These are phyloP conservation scores for Chlorella sp. DNA, from an alignment of 139 green algal species.

Conservation along the genomic window DNA sequence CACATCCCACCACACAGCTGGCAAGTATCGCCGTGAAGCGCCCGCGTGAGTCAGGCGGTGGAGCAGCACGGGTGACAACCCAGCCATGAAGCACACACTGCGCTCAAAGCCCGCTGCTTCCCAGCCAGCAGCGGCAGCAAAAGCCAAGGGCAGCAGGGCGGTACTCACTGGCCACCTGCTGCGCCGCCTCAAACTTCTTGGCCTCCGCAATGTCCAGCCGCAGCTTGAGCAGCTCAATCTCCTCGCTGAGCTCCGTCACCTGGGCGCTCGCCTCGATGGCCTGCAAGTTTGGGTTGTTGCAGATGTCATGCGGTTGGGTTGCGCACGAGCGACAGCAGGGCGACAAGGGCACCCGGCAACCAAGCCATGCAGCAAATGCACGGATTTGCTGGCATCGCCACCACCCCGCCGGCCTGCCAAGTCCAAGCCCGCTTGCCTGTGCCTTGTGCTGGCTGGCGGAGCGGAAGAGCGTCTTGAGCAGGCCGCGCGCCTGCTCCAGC, in stretches of 20 bases:
- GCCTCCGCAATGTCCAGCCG: slow-evolving; percentile 72
- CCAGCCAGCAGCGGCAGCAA: background rate
- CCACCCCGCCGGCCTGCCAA: too few relatives aligned
- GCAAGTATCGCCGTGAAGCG: too few relatives aligned
- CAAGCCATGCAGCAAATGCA: too few relatives aligned
- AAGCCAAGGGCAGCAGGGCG: background rate
- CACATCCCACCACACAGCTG: too few relatives aligned
- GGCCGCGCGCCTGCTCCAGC: slow-evolving; percentile 65
- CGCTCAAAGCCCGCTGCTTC: too few relatives aligned
- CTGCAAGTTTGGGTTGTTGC: slow-evolving; percentile 22
- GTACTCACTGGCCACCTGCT: slow-evolving; percentile 46
- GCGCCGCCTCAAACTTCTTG: slow-evolving; percentile 62
- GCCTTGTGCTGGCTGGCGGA: slow-evolving; percentile 69
- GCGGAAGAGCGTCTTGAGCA: slow-evolving; percentile 79
- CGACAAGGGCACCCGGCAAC: too few relatives aligned
- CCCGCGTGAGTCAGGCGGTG: too few relatives aligned
- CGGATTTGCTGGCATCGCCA: too few relatives aligned
- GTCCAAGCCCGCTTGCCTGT: slow-evolving; percentile 15
- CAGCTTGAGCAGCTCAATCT: slow-evolving; percentile 74
- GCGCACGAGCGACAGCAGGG: too few relatives aligned
- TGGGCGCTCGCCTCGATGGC: slow-evolving; percentile 60
- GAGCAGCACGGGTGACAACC: too few relatives aligned
- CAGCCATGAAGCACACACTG: too few relatives aligned
- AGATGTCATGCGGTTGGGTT: too few relatives aligned
- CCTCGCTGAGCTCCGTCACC: slow-evolving; percentile 60